These are phyloP conservation scores for Cyberlindnera sargentensis DNA, from an alignment of 805 yeast species.

Conservation along the genomic window DNA sequence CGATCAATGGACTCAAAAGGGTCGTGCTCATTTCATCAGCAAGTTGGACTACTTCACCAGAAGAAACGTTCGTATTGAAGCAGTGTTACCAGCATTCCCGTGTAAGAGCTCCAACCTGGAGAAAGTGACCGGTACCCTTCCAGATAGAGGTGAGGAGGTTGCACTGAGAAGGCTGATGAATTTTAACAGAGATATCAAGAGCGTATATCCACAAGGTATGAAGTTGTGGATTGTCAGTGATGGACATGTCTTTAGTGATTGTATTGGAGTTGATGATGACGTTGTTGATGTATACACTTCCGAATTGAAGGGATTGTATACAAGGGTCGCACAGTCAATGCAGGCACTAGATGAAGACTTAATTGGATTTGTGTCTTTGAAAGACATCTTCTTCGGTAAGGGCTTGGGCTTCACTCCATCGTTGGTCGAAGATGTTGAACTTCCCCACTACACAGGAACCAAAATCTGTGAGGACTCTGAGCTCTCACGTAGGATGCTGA, in stretches of 20 bases:
- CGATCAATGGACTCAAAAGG: slow-evolving; percentile 45
- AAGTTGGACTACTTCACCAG: slow-evolving; percentile 42
- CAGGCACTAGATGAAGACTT: slow-evolving; percentile 15
- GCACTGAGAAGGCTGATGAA: slow-evolving; percentile 33
- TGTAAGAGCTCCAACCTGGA: slow-evolving; percentile 53
- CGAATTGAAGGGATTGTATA: slow-evolving; percentile 37
- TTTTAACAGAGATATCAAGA: slow-evolving; percentile 25
- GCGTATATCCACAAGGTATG: slow-evolving; percentile 49
- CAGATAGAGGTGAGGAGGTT: slow-evolving; percentile 48
- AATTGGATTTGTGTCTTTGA: slow-evolving; percentile 36
- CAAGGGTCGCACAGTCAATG: slow-evolving; percentile 4
- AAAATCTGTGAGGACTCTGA: slow-evolving; percentile 32
- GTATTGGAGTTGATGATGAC: slow-evolving; percentile 54
- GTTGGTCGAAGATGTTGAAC: slow-evolving; percentile 24
- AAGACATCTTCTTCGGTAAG: slow-evolving; percentile 32
- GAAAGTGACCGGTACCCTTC: slow-evolving; percentile 41
- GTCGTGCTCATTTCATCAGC: slow-evolving; percentile 35
- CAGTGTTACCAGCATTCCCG: slow-evolving; percentile 59
- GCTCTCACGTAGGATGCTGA: slow-evolving; percentile 32
- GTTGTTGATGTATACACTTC: slow-evolving; percentile 42
- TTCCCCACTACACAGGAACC: slow-evolving; percentile 33
- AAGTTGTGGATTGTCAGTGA: slow-evolving; percentile 52
- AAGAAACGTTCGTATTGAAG: slow-evolving; percentile 41
- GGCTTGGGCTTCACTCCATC: slow-evolving; percentile 23
- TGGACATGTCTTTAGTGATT: slow-evolving; percentile 60